Conservation (phyloP, 1,284 basidiomycete species). For the Anthracocystis walkeri region DNA sequence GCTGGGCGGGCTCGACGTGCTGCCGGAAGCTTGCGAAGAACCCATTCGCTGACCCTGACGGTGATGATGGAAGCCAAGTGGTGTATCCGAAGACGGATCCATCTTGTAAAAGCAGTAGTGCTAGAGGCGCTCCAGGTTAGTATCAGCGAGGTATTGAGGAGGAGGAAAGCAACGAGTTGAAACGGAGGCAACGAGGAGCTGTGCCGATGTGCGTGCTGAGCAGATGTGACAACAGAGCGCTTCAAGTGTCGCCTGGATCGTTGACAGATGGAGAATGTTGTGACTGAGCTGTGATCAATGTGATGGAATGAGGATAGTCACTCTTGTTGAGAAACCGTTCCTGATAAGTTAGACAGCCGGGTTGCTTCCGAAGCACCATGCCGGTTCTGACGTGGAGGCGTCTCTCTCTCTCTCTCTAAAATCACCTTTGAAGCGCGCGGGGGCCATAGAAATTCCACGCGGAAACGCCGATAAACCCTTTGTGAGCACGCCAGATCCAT, state of each 20-base stretch:
- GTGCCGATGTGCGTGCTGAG: too few relatives aligned
- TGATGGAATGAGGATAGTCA: not conserved
- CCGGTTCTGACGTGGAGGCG: constrained; percentile 32
- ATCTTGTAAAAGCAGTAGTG: not conserved
- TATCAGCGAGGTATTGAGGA: not conserved
- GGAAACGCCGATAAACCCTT: constrained; percentile 16
- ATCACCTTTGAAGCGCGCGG: not conserved
- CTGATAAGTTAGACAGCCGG: not conserved
- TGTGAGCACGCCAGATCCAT: not conserved
- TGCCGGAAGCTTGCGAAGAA: constrained; percentile 12
- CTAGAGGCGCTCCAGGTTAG: not conserved
- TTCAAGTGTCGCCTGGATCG: too few relatives aligned
- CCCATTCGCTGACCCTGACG: constrained; percentile 22
- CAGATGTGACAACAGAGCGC: too few relatives aligned
- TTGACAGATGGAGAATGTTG: too few relatives aligned
- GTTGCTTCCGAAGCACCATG: constrained; percentile 6
- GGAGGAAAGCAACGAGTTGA: too few relatives aligned
- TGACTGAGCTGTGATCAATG: not conserved
- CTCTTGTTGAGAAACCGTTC: not conserved
- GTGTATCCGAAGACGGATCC: constrained; percentile 29
- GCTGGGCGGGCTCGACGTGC: constrained; percentile 24
- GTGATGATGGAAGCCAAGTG: constrained; percentile 23
- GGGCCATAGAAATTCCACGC: constrained; percentile 13
- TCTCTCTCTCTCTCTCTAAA: not conserved
- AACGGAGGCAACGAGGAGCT: not conserved